Percentiles rank a stretch among this genome's conserved stretches.
Conservation (phyloP, 192 early-diverging fungal species). For the Coemansia sp. region DNA sequence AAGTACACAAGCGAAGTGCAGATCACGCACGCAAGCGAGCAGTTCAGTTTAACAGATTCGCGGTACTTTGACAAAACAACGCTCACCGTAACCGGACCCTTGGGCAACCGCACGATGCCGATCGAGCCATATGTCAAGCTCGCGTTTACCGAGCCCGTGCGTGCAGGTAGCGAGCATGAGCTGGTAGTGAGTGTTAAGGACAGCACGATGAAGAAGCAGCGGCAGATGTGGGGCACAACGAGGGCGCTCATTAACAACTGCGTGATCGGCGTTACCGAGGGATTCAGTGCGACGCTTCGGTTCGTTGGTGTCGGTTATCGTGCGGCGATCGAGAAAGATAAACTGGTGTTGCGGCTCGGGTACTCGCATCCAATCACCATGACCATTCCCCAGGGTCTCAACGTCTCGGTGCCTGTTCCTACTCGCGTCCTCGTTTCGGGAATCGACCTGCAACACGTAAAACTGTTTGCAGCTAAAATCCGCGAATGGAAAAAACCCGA, state of each 20-base stretch:
- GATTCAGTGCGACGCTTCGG: slow-evolving; percentile 76
- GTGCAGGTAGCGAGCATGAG: slow-evolving; percentile 33
- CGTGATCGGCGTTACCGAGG: slow-evolving; percentile 88
- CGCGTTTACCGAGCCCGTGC: slow-evolving; percentile 15
- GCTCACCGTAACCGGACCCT: slow-evolving; percentile 76
- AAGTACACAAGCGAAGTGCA: slow-evolving; percentile 73
- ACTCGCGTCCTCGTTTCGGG: slow-evolving; percentile 83
- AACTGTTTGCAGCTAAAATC: slow-evolving; percentile 90
- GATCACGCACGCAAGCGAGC: slow-evolving; percentile 63
- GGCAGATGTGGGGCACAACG: slow-evolving; percentile 97
- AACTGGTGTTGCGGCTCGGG: slow-evolving; percentile 79
- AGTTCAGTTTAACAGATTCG: slow-evolving; percentile 61
- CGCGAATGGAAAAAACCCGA: slow-evolving; percentile 89
- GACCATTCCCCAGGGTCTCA: slow-evolving; percentile 77
- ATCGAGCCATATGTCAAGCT: slow-evolving; percentile 78
- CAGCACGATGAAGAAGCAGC: slow-evolving; percentile 67
- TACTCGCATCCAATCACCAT: slow-evolving; percentile 81
- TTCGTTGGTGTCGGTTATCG: slow-evolving; percentile 94
- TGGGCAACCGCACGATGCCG: slow-evolving; percentile 74
- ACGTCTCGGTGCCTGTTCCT: slow-evolving; percentile 72
- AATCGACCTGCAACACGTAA: slow-evolving; percentile 75
- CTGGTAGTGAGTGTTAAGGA: slow-evolving; percentile 60
- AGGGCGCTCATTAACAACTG: slow-evolving; percentile 83
- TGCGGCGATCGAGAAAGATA: slow-evolving; percentile 70
- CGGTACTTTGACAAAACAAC: slow-evolving; percentile 64